A percentile compares a stretch with the other conserved stretches of the same genome.
These are phyloP conservation scores for Alectoria sarmentosa DNA, from an alignment of 495 filamentous ascomycete genomes.

Conservation along the genomic window DNA sequence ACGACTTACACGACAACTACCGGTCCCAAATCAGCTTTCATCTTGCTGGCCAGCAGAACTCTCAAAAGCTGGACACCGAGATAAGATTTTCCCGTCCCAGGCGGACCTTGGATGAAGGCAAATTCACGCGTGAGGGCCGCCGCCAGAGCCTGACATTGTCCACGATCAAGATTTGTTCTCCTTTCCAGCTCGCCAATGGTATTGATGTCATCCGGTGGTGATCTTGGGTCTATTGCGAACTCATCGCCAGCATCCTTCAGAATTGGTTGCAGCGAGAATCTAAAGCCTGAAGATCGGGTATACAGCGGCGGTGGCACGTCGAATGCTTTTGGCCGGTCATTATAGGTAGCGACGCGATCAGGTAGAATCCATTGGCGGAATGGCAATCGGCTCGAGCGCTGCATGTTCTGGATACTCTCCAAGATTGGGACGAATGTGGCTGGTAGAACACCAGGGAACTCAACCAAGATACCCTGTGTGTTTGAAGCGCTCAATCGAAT, in stretches of 20 bases:
- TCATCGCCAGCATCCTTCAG: conserved; percentile 34
- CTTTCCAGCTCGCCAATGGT: conserved; percentile 32
- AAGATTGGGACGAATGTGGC: conserved; percentile 62
- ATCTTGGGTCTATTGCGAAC: conserved; percentile 28
- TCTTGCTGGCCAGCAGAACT: conserved; percentile 53
- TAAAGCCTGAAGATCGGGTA: conserved; percentile 42
- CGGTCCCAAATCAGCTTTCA: conserved; percentile 46
- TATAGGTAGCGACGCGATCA: conserved; percentile 21
- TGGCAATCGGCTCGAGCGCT: conserved; percentile 42
- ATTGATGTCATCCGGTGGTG: conserved; percentile 35
- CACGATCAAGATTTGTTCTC: conserved; percentile 44
- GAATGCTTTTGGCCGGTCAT: conserved; percentile 35
- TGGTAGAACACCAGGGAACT: conserved; percentile 63
- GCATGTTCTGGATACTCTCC: conserved; percentile 54
- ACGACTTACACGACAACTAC: conserved; percentile 43
- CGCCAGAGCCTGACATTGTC: conserved; percentile 53
- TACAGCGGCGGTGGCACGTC: conserved; percentile 49
- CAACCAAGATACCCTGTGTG: conserved; percentile 42
- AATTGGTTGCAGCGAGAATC: conserved; percentile 45
- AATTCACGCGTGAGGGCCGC: conserved; percentile 48
- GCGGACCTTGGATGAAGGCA: conserved; percentile 71
- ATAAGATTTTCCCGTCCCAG: conserved; percentile 72
- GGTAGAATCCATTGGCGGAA: conserved; percentile 55
- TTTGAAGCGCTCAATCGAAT: conserved; percentile 14
- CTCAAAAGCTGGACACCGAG: conserved; percentile 53